phyloP scores from a whole-genome alignment of 805 yeast species.

The Wickerhamiella shivajii region DNA sequence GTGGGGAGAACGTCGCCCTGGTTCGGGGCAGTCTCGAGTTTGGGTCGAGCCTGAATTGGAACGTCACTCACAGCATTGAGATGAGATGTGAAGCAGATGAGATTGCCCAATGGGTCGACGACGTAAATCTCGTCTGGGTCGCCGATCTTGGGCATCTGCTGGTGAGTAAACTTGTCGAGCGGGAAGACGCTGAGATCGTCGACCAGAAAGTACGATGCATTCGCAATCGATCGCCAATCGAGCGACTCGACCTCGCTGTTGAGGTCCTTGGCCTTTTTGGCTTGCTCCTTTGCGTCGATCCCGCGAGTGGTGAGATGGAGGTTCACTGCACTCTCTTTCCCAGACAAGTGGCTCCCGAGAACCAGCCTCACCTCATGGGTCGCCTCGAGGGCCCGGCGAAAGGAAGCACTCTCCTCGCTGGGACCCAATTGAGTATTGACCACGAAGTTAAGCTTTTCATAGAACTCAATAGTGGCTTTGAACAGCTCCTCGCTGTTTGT shows the following conservation, averaged over 20 bases:
- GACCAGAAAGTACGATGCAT: constrained; percentile 35
- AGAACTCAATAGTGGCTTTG: constrained; percentile 39
- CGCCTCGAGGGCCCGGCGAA: constrained; percentile 16
- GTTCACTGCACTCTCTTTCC: constrained; percentile 21
- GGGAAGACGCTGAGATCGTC: constrained; percentile 26
- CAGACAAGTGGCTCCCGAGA: constrained; percentile 14
- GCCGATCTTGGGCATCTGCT: constrained; percentile 54
- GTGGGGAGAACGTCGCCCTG: constrained; percentile 13
- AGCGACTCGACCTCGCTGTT: constrained; percentile 10
- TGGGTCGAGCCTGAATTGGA: constrained; percentile 2
- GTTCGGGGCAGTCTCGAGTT: constrained; percentile 1
- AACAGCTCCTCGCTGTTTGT: constrained; percentile 37
- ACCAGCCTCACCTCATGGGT: constrained; percentile 22
- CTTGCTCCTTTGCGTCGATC: constrained; percentile 14
- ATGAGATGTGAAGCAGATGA: constrained; percentile 55
- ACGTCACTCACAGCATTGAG: constrained; percentile 9
- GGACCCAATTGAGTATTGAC: constrained; percentile 26
- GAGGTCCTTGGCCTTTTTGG: constrained; percentile 15
- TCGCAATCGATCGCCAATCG: constrained; percentile 38
- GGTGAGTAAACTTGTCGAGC: constrained; percentile 26
- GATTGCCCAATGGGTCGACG: constrained; percentile 70
- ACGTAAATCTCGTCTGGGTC: constrained; percentile 64
- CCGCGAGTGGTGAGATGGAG: constrained; percentile 21
- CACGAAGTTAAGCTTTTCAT: constrained; percentile 33
- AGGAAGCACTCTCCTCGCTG: constrained; percentile 13